Evolutionary conservation across 805 yeast species (phyloP), one percentile per base, ranked within the genome.

Genomic region (Yarrowia sp.): DNA sequence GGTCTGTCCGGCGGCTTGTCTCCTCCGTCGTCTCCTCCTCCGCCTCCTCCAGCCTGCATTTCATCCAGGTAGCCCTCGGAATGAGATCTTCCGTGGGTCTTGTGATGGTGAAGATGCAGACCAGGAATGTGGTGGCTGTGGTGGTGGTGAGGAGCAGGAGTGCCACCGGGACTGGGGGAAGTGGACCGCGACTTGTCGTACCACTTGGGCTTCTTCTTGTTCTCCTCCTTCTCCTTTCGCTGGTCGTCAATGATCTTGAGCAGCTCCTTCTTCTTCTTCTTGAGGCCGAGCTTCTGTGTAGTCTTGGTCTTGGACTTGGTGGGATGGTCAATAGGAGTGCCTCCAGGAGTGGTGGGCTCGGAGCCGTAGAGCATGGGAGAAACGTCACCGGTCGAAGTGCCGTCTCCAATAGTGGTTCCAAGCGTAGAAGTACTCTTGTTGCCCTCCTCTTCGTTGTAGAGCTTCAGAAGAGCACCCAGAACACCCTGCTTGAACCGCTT

Each of bases 401-500:
- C 68, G n/a, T 66, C 66, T 7, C 43, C 68, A n/a, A 47, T 17
- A 7, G 56, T 43, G 5, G 69, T 39, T 3, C 40, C 67, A 14
- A 71, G 60, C 12, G 73, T 67, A 7, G 68, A 50, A 33, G 71
- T 56, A 4, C 69, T 61, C 55, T 69, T 30, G 65, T 56, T 61
- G 46, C 14, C 58, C 7, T 73, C 73, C 10, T 71, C 72, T 14
- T 75, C 77, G 20, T 77, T 80, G 74, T 92, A 92, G 58, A 92
- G 80, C 69, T 87, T 84, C 70, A 92, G 80, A 70, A 92, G 81
- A 1, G 94, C 86, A 0, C 97, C 90, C 36, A 92, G 81, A 17
- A 92, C 94, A 76, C 98, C 97, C 33, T 92, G 92, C 72, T 89
- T 89, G 13, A 91, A 93, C 66, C 84, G 84, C 49, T 82, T 80